Evolutionary conservation across 192 early-diverging fungal genomes (phyloP), one percentile per base, ranked within the genome.

Genomic region (Podochytrium sp.): DNA sequence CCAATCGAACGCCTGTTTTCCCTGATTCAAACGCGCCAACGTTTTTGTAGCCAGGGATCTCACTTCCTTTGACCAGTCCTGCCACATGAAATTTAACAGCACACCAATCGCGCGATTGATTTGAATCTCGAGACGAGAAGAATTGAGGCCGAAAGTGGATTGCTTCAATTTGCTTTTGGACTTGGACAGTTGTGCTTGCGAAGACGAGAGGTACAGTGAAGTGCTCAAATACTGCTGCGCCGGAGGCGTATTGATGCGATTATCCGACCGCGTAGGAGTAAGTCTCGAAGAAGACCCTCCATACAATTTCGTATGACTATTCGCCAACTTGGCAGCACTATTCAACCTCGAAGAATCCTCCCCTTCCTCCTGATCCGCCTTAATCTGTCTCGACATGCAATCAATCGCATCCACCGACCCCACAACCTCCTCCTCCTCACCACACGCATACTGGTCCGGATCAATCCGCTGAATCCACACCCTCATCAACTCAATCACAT

Each of bases 21-120:
- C 85, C 73, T 80, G 69, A 1, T 74, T 76, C 34, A 87, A 58
- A 0, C 75, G 35, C 4, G 63, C 70, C 2, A 87, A 68, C 3
- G 74, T 40, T 0, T 57, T 37, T 25, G 77, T 73, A 2, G 85
- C 83, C 5, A 67, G 43, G 16, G 76, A 60, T 25, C 85, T 67
- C 3, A 87, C 85, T 29, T 80, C 75, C 32, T 55, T 12, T 12
- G 71, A 69, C 82, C 82, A 84, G 67, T 87, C 85, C 39, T 80
- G 76, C 83, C 83, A 85, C 85, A 87, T 87, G 2, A 81, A 39
- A 14, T 55, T 49, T 14, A 87, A 75, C 32, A 87, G 71, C n/a
- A 59, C 58, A 27, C 85, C 69, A 56, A 84, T 53, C 34, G 73
- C 69, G 14, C 56, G n/a, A 18, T 35, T n/a, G 25, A 71, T 38